Evolutionary conservation across 331 rosid species (phyloP).

Genomic region (Pyracantha coccinea): DNA sequence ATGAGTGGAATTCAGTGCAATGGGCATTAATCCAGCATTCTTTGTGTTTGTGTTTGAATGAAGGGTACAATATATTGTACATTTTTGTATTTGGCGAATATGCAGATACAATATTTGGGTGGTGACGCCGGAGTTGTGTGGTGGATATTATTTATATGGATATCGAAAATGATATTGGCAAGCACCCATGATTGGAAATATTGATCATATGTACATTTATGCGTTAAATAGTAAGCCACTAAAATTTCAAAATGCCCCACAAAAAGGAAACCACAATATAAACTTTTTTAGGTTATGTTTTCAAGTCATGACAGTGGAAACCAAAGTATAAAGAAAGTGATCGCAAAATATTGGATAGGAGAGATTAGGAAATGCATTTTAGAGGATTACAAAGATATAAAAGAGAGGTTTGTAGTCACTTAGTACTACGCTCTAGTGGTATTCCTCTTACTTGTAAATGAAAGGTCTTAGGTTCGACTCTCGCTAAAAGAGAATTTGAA

Average conservation of each 20-base stretch:
- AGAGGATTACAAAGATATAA: too few relatives aligned
- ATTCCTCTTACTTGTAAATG: too few relatives aligned
- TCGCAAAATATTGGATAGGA: too few relatives aligned
- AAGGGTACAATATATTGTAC: not conserved
- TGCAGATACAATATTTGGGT: not conserved
- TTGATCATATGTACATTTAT: not conserved
- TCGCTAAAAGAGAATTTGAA: too few relatives aligned
- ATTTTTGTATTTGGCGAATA: not conserved
- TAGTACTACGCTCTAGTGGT: too few relatives aligned
- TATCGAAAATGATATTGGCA: not conserved
- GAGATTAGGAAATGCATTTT: too few relatives aligned
- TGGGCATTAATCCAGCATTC: not conserved
- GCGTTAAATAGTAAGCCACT: not conserved
- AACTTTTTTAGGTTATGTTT: not conserved
- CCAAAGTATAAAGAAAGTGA: too few relatives aligned
- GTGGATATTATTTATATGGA: not conserved
- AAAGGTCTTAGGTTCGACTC: too few relatives aligned
- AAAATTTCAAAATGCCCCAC: not conserved
- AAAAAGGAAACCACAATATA: not conserved
- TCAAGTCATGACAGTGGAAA: not conserved
- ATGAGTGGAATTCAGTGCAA: slow-evolving; percentile 3
- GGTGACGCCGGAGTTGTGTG: not conserved
- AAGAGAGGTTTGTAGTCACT: too few relatives aligned
- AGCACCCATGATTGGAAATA: slow-evolving; percentile 10
- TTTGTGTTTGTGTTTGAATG: not conserved